A percentile compares a stretch with the other conserved stretches of the same genome.
Evolutionary conservation across 2,329 filamentous ascomycete genomes (phyloP).

Genomic region (Camptophora hylomeconis): DNA sequence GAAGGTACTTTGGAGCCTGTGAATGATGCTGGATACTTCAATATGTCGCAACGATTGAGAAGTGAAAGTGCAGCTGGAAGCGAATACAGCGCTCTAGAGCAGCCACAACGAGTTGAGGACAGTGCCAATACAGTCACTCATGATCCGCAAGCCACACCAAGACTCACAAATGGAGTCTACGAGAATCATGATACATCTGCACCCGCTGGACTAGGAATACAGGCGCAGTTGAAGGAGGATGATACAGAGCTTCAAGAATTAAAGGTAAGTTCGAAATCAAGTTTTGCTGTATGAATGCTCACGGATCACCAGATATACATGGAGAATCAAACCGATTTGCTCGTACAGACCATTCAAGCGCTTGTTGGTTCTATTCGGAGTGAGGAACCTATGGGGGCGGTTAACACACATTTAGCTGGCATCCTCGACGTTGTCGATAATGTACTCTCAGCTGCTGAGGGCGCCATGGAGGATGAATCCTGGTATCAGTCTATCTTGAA

Average conservation of each 20-base stretch:
- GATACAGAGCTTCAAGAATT: slow-evolving; percentile 45
- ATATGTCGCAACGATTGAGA: slow-evolving; percentile 36
- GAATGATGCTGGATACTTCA: slow-evolving; percentile 56
- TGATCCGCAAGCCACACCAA: slow-evolving; percentile 23
- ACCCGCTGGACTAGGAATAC: slow-evolving; percentile 13
- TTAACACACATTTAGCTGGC: slow-evolving; percentile 56
- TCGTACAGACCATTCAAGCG: slow-evolving; percentile 71
- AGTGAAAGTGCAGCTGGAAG: slow-evolving; percentile 55
- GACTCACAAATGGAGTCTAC: no score
- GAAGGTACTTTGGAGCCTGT: slow-evolving; percentile 48
- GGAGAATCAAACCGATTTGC: slow-evolving; percentile 65
- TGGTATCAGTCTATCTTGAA: slow-evolving; percentile 28
- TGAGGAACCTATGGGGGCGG: slow-evolving; percentile 49
- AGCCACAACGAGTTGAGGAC: no score
- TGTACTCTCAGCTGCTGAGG: slow-evolving; percentile 54
- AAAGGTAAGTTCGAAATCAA: slow-evolving; percentile 33
- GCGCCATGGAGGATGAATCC: slow-evolving; percentile 36
- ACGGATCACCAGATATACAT: slow-evolving; percentile 50
- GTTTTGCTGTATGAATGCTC: slow-evolving; percentile 4
- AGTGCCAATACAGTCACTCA: slow-evolving; percentile 24
- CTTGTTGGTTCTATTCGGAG: slow-evolving; percentile 60
- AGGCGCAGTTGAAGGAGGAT: slow-evolving; percentile 19
- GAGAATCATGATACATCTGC: no score
- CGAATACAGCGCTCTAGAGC: slow-evolving; percentile 59
- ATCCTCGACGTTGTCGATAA: slow-evolving; percentile 60